These are phyloP conservation scores for Poteriospumella lacustris DNA, from an alignment of 108 stramenopile genomes.

Conservation along the genomic window DNA sequence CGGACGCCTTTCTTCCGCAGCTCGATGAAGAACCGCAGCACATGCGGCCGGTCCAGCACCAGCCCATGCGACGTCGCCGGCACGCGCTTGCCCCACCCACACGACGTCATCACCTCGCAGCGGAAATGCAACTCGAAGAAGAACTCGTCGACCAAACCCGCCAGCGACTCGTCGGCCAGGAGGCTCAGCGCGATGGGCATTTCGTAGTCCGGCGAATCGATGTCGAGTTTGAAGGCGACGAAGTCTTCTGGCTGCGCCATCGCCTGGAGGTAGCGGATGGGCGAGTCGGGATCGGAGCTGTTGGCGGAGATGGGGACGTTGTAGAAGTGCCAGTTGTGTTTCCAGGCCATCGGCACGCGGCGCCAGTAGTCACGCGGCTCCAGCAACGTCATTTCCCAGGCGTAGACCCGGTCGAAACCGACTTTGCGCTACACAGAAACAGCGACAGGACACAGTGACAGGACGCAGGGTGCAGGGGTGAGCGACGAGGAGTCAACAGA, in stretches of 20 bases:
- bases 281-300: background rate
- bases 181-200: slow-evolving; percentile 19
- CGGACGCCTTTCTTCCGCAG: slow-evolving; percentile 14
- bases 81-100: slow-evolving; percentile 21
- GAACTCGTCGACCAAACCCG: slow-evolving; percentile 10
- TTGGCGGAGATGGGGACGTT: slow-evolving; percentile 10
- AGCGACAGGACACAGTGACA: too few species aligned
- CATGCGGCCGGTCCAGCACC: background rate
- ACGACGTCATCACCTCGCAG: slow-evolving; percentile 2
- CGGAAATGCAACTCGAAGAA: slow-evolving; percentile 29
- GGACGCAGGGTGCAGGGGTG: too few species aligned
- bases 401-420: slow-evolving; percentile 19
- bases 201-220: slow-evolving; percentile 13
- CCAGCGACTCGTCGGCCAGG: background rate
- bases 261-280: background rate
- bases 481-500: too few species aligned
- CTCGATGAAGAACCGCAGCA: slow-evolving; percentile 16
- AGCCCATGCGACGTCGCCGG: slow-evolving; percentile 3
- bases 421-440: slow-evolving; percentile 13
- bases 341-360: background rate
- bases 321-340: background rate
- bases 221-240: slow-evolving; percentile 19
- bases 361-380: slow-evolving; percentile 22
- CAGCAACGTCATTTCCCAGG: slow-evolving; percentile 16
- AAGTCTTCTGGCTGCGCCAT: background rate